Percentiles rank a stretch among this genome's conserved stretches.
Conservation (phyloP, 2,329 filamentous ascomycete species). For the Colletotrichum aenigma region DNA sequence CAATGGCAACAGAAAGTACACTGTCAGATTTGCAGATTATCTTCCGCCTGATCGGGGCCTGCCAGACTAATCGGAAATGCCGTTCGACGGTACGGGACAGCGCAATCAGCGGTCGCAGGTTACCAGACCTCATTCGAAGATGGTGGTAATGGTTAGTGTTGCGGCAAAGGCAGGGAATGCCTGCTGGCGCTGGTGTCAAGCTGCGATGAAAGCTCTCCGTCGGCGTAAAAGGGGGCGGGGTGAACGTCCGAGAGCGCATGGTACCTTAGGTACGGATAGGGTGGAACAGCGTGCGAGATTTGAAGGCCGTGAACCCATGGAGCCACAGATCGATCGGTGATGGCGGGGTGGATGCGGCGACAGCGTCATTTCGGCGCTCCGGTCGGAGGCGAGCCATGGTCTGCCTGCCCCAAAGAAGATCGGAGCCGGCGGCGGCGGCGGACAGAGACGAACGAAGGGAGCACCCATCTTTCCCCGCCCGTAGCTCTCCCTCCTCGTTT, state of each 20-base stretch:
- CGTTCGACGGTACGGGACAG: background rate
- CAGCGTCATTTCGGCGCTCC: background rate
- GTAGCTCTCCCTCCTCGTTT: background rate
- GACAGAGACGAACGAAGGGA: background rate
- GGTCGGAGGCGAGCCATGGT: background rate
- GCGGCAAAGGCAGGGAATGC: background rate
- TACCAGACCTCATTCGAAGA: background rate
- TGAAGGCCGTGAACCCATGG: background rate
- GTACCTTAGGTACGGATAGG: background rate
- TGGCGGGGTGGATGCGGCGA: background rate
- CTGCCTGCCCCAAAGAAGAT: background rate
- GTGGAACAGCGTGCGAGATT: background rate
- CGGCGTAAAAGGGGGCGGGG: background rate
- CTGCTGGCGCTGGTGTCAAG: background rate
- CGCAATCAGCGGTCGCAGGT: background rate
- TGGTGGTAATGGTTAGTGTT: background rate
- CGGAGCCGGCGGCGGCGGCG: background rate
- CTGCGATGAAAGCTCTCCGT: background rate
- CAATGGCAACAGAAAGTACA: background rate
- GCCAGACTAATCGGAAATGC: background rate
- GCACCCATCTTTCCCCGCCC: background rate
- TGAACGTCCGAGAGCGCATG: background rate
- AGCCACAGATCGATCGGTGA: background rate
- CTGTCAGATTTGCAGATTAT: background rate
- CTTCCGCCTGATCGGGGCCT: background rate